Conservation (phyloP, 2,329 filamentous ascomycete species). For the Colletotrichum godetiae region DNA sequence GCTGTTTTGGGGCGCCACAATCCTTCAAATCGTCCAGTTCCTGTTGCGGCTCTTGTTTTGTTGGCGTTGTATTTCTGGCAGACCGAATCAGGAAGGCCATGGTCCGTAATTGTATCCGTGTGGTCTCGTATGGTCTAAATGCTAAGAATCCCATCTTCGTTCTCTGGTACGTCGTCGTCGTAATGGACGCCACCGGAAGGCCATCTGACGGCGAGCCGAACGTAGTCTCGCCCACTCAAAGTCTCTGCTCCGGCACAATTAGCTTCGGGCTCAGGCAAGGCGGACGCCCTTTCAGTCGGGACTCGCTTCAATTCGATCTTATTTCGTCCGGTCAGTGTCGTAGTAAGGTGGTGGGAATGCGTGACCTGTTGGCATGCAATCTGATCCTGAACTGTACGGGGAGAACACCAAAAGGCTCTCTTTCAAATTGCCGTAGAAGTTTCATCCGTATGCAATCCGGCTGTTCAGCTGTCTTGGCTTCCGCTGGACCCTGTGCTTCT, state of each 20-base stretch:
- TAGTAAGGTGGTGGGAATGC: neutral
- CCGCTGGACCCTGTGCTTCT: conserved; percentile 23
- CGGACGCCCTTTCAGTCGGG: conserved; percentile 27
- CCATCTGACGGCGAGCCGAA: conserved; percentile 36
- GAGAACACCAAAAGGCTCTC: conserved; percentile 1
- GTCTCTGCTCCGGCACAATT: conserved; percentile 17
- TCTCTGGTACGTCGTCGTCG: conserved; percentile 30
- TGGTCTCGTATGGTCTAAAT: conserved; percentile 29
- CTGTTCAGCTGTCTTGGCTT: conserved; percentile 6
- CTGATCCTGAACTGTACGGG: conserved; percentile 2
- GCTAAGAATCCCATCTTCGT: conserved; percentile 20
- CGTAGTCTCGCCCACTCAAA: conserved; percentile 23
- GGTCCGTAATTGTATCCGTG: conserved; percentile 9
- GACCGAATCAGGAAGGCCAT: conserved; percentile 23
- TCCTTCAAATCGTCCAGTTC: neutral
- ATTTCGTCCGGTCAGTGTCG: conserved; percentile 22
- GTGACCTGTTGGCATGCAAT: conserved; percentile 17
- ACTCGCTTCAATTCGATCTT: conserved; percentile 23
- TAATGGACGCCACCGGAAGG: conserved; percentile 35
- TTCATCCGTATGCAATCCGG: conserved; percentile 31
- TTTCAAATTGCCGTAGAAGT: conserved; percentile 11
- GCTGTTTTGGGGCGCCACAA: neutral
- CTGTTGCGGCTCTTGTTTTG: conserved; percentile 34
- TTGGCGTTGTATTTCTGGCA: neutral
- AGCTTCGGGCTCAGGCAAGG: conserved; percentile 29